These are phyloP conservation scores for Starmera stellimalicola DNA, from an alignment of 1,139 yeast genomes.

Conservation along the genomic window DNA sequence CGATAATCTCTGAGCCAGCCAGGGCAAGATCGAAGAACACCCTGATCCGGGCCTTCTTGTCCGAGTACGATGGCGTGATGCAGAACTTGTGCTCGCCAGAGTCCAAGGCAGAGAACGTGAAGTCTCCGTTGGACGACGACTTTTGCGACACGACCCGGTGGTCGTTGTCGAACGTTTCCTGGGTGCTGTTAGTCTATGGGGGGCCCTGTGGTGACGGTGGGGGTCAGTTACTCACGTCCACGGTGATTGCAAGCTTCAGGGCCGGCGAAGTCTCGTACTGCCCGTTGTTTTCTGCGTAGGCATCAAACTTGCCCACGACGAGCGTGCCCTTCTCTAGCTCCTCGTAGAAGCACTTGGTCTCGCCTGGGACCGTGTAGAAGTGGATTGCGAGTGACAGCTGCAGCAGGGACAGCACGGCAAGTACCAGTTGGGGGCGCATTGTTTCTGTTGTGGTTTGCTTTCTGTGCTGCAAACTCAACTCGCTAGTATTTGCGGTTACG, in stretches of 20 bases:
- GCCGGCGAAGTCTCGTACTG: conserved; percentile 27
- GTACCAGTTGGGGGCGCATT: too few relatives aligned
- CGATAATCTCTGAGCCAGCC: conserved; percentile 37
- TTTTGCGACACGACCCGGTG: conserved; percentile 50
- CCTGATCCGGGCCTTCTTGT: conserved; percentile 29
- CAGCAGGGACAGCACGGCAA: too few relatives aligned
- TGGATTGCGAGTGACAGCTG: conserved; percentile 16
- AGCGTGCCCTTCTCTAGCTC: conserved; percentile 41
- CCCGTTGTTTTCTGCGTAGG: conserved; percentile 24
- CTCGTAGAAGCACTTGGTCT: conserved; percentile 44
- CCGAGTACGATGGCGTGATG: conserved; percentile 42
- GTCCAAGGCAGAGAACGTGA: conserved; percentile 51
- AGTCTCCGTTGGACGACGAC: conserved; percentile 42
- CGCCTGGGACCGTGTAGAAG: conserved; percentile 22
- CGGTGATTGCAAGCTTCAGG: conserved; percentile 30
- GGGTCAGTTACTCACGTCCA: conserved; percentile 31
- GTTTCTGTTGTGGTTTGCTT: neutral
- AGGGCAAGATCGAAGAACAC: conserved; percentile 39
- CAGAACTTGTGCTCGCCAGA: conserved; percentile 58
- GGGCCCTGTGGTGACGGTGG: too few relatives aligned
- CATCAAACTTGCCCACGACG: conserved; percentile 36
- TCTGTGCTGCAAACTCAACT: neutral
- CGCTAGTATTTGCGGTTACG: neutral
- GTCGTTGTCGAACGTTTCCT: conserved; percentile 46
- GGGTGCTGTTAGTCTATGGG: conserved; percentile 6